Evolutionary conservation across 208 protist species (phyloP).

Genomic region (Leptomonas seymouri): DNA sequence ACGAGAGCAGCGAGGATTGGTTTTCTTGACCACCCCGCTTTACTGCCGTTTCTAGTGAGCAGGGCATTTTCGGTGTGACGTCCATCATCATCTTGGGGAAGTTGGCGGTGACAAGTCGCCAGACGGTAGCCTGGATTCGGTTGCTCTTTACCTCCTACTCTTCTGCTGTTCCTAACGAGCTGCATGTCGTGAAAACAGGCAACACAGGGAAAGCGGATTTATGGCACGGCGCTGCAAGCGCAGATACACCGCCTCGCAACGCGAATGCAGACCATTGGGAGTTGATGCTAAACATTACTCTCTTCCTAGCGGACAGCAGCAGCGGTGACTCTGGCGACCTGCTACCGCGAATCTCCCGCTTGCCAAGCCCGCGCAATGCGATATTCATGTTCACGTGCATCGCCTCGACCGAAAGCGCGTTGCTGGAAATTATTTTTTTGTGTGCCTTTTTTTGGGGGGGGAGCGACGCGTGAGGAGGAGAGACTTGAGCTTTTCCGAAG

Average conservation of each 20-base stretch:
- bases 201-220: too few species aligned
- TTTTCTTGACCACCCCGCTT: conserved; percentile 43
- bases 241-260: too few species aligned
- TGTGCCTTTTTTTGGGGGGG: conserved; percentile 71
- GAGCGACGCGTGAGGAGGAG: conserved; percentile 45
- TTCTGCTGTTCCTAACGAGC: neutral
- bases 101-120: conserved; percentile 42
- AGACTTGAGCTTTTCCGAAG: conserved; percentile 40
- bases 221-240: too few species aligned
- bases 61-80: conserved; percentile 34
- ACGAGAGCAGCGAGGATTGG: conserved; percentile 31
- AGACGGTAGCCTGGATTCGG: conserved; percentile 47
- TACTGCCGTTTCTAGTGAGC: conserved; percentile 45
- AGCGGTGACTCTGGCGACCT: conserved; percentile 44
- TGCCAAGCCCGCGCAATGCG: conserved; percentile 38
- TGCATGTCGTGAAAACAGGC: neutral
- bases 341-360: conserved; percentile 58
- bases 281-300: too few species aligned
- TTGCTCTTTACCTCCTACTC: conserved; percentile 24
- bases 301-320: too few species aligned
- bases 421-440: conserved; percentile 57
- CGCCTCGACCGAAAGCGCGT: conserved; percentile 44
- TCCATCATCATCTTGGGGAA: conserved; percentile 32
- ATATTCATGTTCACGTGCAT: conserved; percentile 74
- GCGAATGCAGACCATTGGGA: too few species aligned